These are phyloP conservation scores for Amanita subjunquillea DNA, from an alignment of 768 basidiomycete species.

Conservation along the genomic window DNA sequence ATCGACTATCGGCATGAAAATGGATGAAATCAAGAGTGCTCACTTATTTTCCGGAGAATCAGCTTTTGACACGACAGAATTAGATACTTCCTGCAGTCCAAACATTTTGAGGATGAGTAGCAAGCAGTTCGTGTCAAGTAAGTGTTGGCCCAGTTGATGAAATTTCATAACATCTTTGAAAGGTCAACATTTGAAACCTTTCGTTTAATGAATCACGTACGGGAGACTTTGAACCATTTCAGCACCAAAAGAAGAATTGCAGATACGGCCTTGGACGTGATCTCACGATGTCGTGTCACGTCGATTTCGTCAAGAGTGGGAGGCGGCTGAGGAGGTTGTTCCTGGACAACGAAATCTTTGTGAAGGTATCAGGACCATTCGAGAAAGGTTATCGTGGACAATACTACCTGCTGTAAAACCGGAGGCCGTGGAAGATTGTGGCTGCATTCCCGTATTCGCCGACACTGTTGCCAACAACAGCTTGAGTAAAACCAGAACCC, in stretches of 20 bases:
- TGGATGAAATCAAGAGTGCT: background rate
- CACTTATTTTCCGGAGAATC: slow-evolving; percentile 85
- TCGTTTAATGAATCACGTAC: slow-evolving; percentile 37
- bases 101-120: slow-evolving; percentile 96
- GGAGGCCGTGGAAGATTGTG: slow-evolving; percentile 58
- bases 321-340: slow-evolving; percentile 53
- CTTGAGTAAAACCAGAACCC: slow-evolving; percentile 91
- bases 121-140: slow-evolving; percentile 92
- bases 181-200: background rate
- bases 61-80: slow-evolving; percentile 77
- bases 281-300: slow-evolving; percentile 90
- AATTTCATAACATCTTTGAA: slow-evolving; percentile 93
- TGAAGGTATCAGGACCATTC: slow-evolving; percentile 24
- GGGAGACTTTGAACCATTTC: slow-evolving; percentile 99
- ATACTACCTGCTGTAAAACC: slow-evolving; percentile 55
- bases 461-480: slow-evolving; percentile 89
- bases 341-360: slow-evolving; percentile 32
- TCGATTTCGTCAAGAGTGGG: slow-evolving; percentile 87
- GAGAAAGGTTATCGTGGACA: slow-evolving; percentile 31
- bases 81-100: slow-evolving; percentile 85
- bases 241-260: slow-evolving; percentile 83
- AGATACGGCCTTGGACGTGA: slow-evolving; percentile 94
- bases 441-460: slow-evolving; percentile 57
- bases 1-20: background rate
- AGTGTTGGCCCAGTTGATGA: slow-evolving; percentile 90